Conservation (phyloP, 73 alveolate genomes). For the Urostyla sp. region DNA sequence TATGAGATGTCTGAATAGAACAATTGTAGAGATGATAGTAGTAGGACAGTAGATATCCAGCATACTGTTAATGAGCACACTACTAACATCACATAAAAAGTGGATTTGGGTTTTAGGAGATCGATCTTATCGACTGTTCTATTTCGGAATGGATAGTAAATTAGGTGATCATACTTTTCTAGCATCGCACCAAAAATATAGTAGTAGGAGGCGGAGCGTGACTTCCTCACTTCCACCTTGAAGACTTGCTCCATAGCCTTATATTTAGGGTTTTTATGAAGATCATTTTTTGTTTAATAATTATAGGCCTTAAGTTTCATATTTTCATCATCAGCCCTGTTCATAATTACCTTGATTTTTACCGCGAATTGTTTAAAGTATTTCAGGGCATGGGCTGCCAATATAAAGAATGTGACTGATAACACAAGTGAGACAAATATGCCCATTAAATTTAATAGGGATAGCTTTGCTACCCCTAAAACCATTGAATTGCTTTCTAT, state of each 20-base stretch:
- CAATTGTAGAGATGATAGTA: slow-evolving; percentile 1
- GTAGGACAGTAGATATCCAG: slow-evolving; percentile 55
- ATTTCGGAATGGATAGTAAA: slow-evolving; percentile 49
- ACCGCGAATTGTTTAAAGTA: slow-evolving; percentile 25
- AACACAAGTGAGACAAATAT: slow-evolving; percentile 4
- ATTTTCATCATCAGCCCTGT: slow-evolving; percentile 51
- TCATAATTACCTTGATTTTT: slow-evolving; percentile 50
- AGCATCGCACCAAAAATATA: slow-evolving; percentile 15
- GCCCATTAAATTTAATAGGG: slow-evolving; percentile 11
- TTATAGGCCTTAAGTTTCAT: slow-evolving; percentile 45
- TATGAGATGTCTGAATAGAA: slow-evolving; percentile 7
- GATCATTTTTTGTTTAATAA: slow-evolving; percentile 4
- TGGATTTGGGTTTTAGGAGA: slow-evolving; percentile 51
- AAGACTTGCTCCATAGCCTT: slow-evolving; percentile 33
- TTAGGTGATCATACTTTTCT: slow-evolving; percentile 46
- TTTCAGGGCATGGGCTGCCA: slow-evolving; percentile 38
- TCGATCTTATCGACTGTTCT: slow-evolving; percentile 25
- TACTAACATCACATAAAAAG: slow-evolving; percentile 20
- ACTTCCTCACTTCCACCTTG: slow-evolving; percentile 36
- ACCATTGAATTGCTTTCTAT: no score
- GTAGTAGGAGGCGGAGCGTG: slow-evolving; percentile 25
- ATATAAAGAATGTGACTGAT: slow-evolving; percentile 17
- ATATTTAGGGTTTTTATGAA: neutral
- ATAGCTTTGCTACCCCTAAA: no score
- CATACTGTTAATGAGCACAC: slow-evolving; percentile 13